Evolutionary conservation across 192 early-diverging fungal genomes (phyloP).

Genomic region (Coemansia erecta): DNA sequence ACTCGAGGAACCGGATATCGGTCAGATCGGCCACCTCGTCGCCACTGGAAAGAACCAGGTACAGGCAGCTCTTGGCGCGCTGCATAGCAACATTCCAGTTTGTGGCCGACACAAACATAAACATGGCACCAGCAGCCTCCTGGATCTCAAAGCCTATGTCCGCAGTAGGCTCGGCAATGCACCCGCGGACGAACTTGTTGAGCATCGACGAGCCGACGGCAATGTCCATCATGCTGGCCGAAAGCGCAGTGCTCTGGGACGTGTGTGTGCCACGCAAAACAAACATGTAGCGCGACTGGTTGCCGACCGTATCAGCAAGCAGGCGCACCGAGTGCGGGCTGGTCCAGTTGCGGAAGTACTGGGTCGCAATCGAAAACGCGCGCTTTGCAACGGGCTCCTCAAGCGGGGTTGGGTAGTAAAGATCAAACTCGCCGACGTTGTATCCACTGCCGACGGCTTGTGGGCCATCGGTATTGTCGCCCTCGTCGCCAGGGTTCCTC

Average conservation of each 20-base stretch:
- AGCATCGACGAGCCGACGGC: conserved; percentile 35
- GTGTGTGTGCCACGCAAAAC: conserved; percentile 43
- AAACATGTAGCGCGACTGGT: conserved; percentile 45
- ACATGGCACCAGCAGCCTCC: conserved; percentile 77
- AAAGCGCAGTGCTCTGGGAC: conserved; percentile 44
- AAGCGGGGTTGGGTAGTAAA: conserved; percentile 43
- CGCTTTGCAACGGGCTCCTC: conserved; percentile 56
- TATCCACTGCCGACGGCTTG: conserved; percentile 21
- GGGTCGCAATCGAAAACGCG: conserved; percentile 39
- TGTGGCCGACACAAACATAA: conserved; percentile 83
- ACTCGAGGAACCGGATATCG: conserved; percentile 86
- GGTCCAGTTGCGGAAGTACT: conserved; percentile 48
- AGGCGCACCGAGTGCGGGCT: conserved; percentile 43
- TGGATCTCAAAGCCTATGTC: conserved; percentile 63
- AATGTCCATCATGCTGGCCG: conserved; percentile 24
- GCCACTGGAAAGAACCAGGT: conserved; percentile 60
- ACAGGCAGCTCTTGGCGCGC: conserved; percentile 66
- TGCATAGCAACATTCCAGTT: conserved; percentile 85
- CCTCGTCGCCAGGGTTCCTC: conserved; percentile 16
- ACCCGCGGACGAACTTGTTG: conserved; percentile 53
- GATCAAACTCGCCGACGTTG: conserved; percentile 38
- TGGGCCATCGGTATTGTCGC: conserved; percentile 18
- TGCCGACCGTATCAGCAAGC: conserved; percentile 40
- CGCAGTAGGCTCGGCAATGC: conserved; percentile 51
- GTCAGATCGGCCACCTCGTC: conserved; percentile 71